phyloP scores from a whole-genome alignment of 2,329 filamentous ascomycete genomes.

The Alternaria novae-zelandiae region DNA sequence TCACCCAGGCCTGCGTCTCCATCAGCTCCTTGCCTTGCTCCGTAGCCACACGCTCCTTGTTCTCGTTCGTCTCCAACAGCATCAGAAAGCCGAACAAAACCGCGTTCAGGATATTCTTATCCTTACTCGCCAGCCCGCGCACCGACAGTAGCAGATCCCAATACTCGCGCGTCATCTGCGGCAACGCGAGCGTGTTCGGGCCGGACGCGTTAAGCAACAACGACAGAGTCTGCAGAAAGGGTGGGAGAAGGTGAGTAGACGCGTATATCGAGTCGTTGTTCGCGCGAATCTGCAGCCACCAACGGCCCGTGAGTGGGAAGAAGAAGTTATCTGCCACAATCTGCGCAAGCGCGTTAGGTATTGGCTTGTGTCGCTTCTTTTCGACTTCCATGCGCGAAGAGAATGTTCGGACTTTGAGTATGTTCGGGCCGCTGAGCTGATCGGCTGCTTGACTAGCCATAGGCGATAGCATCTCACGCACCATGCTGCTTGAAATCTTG shows the following conservation, averaged over 20 bases:
- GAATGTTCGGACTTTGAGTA: slow-evolving; percentile 89
- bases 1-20: slow-evolving; percentile 88
- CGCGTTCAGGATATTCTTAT: slow-evolving; percentile 72
- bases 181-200: slow-evolving; percentile 75
- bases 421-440: slow-evolving; percentile 76
- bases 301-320: slow-evolving; percentile 81
- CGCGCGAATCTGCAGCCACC: slow-evolving; percentile 69
- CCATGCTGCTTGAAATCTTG: slow-evolving; percentile 70
- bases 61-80: slow-evolving; percentile 80
- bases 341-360: slow-evolving; percentile 78
- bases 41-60: slow-evolving; percentile 74
- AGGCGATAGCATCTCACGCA: slow-evolving; percentile 77
- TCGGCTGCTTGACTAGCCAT: slow-evolving; percentile 84
- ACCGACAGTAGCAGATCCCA: slow-evolving; percentile 82
- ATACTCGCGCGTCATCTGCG: slow-evolving; percentile 82
- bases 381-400: slow-evolving; percentile 76
- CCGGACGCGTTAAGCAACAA: slow-evolving; percentile 84
- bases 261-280: slow-evolving; percentile 66
- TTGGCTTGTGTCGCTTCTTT: slow-evolving; percentile 64
- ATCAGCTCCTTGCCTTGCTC: slow-evolving; percentile 77
- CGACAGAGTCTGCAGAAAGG: slow-evolving; percentile 85
- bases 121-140: slow-evolving; percentile 58
- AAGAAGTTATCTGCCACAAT: slow-evolving; percentile 81
- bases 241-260: slow-evolving; percentile 75
- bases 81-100: slow-evolving; percentile 81